These are phyloP conservation scores for Talaromyces proteolyticus DNA, from an alignment of 495 filamentous ascomycete genomes.

Conservation along the genomic window DNA sequence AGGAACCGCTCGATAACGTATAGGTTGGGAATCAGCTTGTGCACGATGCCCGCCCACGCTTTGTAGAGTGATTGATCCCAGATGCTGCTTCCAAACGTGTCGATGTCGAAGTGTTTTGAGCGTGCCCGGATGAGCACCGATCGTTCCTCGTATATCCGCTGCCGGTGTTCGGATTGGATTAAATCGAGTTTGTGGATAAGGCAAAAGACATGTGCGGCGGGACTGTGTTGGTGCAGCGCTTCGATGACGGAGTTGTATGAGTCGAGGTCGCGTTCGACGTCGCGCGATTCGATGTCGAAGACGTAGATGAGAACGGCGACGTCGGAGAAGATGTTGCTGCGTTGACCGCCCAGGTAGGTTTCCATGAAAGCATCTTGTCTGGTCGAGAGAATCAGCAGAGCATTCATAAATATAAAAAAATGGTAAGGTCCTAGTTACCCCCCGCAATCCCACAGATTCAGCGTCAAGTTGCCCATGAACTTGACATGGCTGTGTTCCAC, in stretches of 20 bases:
- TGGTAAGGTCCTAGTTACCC: slow-evolving; percentile 47
- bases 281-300: slow-evolving; percentile 94
- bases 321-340: slow-evolving; percentile 90
- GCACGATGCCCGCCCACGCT: slow-evolving; percentile 95
- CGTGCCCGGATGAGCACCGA: slow-evolving; percentile 65
- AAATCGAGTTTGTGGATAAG: slow-evolving; percentile 99
- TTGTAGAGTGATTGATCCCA: slow-evolving; percentile 99
- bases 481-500: slow-evolving; percentile 97
- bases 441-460: slow-evolving; percentile 98
- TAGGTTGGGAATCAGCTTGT: slow-evolving; percentile 91
- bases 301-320: slow-evolving; percentile 98
- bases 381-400: slow-evolving; percentile 2
- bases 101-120: slow-evolving; percentile 62
- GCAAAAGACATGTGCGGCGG: slow-evolving; percentile 79
- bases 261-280: slow-evolving; percentile 83
- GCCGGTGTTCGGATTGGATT: slow-evolving; percentile 72
- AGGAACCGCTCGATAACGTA: slow-evolving; percentile 83
- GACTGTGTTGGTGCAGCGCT: slow-evolving; percentile 79
- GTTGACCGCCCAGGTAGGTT: slow-evolving; percentile 91
- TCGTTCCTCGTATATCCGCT: slow-evolving; percentile 75
- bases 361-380: slow-evolving; percentile 99
- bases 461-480: slow-evolving; percentile 92
- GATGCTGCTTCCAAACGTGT: slow-evolving; percentile 87
- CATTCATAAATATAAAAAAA: not conserved
- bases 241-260: slow-evolving; percentile 83